Conservation (phyloP, 768 basidiomycete genomes). For the Roridomyces roridus region DNA sequence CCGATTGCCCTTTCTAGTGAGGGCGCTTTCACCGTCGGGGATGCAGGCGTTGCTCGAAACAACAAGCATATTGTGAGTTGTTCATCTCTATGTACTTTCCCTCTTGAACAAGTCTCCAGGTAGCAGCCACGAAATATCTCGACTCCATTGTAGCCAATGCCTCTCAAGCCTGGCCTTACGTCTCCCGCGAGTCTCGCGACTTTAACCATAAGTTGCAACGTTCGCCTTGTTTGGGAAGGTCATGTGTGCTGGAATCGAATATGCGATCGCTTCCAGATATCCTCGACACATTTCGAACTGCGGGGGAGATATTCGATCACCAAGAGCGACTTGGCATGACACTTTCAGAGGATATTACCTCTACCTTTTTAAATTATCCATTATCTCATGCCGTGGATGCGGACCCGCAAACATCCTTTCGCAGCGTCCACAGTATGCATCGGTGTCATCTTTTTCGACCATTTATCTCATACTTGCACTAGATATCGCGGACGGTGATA, state of each 20-base stretch:
- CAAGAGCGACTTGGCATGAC: constrained; percentile 40
- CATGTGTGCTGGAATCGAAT: constrained; percentile 17
- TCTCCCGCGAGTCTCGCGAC: background rate
- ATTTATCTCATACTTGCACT: background rate
- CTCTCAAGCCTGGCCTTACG: constrained; percentile 10
- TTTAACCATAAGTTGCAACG: background rate
- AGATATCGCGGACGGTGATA: constrained; percentile 42
- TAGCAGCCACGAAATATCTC: constrained; percentile 49
- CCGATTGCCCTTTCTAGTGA: constrained; percentile 67
- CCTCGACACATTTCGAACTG: constrained; percentile 22
- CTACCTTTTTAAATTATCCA: constrained; percentile 50
- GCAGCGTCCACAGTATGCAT: constrained; percentile 48
- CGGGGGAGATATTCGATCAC: constrained; percentile 48
- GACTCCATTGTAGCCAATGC: constrained; percentile 34
- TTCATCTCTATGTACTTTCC: background rate
- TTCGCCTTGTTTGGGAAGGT: constrained; percentile 10
- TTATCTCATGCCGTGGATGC: constrained; percentile 65
- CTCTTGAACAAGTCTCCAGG: constrained; percentile 3
- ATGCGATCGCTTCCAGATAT: constrained; percentile 6
- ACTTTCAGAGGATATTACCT: constrained; percentile 40
- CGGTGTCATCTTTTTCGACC: background rate
- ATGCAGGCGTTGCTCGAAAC: constrained; percentile 64
- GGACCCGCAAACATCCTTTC: constrained; percentile 53
- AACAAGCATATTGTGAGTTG: constrained; percentile 60
- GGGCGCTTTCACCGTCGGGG: constrained; percentile 65